These are phyloP conservation scores for Colletotrichum costaricense DNA, from an alignment of 2,329 filamentous ascomycete species.

Conservation along the genomic window DNA sequence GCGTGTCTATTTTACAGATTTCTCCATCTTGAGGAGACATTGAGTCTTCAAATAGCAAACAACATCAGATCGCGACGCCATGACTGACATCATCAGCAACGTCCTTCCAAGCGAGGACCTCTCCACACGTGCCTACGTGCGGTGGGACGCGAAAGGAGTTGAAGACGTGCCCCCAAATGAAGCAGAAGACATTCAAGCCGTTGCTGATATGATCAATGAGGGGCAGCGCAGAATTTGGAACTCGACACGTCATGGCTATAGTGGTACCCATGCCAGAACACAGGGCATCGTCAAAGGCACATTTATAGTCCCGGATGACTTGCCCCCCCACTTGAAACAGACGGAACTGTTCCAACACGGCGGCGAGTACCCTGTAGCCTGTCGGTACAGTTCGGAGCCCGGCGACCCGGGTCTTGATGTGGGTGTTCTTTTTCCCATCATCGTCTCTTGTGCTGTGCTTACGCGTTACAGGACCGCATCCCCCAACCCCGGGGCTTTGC, in stretches of 20 bases:
- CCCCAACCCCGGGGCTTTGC: constrained; percentile 58
- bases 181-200: not conserved
- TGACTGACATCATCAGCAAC: not conserved
- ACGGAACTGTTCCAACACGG: not conserved
- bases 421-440: not conserved
- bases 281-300: not conserved
- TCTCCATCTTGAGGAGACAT: not conserved
- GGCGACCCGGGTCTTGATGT: not conserved
- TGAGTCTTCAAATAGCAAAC: not conserved
- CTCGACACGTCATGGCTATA: not conserved
- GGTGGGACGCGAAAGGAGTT: not conserved
- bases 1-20: not conserved
- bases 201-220: not conserved
- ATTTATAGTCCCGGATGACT: not conserved
- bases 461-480: constrained; percentile 40
- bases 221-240: not conserved
- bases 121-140: not conserved
- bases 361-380: not conserved
- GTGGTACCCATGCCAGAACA: not conserved
- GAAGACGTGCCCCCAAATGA: not conserved
- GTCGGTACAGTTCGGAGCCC: not conserved
- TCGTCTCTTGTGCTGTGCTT: not conserved
- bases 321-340: not conserved
- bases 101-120: not conserved
- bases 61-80: not conserved